Evolutionary conservation across 768 basidiomycete species (phyloP).

Genomic region (Cytidiella melzeri): DNA sequence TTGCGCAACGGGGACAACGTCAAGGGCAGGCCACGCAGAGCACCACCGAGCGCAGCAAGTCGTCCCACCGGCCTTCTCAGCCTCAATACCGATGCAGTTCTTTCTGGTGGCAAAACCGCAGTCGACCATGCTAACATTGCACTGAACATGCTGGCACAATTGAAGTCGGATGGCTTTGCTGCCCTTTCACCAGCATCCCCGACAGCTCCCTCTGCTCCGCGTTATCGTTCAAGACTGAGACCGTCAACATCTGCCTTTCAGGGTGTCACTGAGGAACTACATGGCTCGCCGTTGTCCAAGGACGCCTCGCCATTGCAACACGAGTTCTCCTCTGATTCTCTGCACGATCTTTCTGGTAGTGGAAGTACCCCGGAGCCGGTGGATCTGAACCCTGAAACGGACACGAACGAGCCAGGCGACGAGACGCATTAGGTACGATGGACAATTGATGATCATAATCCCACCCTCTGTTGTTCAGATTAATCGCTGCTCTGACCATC

Average conservation of each 20-base stretch:
- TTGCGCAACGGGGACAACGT: constrained; percentile 65
- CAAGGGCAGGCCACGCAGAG: constrained; percentile 47
- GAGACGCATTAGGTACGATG: neutral
- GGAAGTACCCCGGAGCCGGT: neutral
- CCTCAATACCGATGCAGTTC: constrained; percentile 28
- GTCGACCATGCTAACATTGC: constrained; percentile 54
- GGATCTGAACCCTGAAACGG: neutral
- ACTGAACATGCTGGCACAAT: constrained; percentile 66
- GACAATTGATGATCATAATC: neutral
- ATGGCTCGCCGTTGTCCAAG: constrained; percentile 1
- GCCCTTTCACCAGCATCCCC: constrained; percentile 41
- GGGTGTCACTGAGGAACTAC: constrained; percentile 15
- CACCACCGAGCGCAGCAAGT: constrained; percentile 35
- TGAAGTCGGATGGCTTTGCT: constrained; percentile 66
- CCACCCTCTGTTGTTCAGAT: neutral
- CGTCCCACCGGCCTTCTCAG: constrained; percentile 27
- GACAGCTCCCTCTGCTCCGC: constrained; percentile 25
- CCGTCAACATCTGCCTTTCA: constrained; percentile 16
- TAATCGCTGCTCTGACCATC: constrained; percentile 9
- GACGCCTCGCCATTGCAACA: neutral
- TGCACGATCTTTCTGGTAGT: neutral
- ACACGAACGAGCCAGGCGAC: neutral
- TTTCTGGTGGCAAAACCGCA: constrained; percentile 25
- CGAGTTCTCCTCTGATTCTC: neutral
- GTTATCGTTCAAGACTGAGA: constrained; percentile 14